Base-by-base conservation (phyloP, 177 flowering plant species). In the Vitis hybrid region DNA sequence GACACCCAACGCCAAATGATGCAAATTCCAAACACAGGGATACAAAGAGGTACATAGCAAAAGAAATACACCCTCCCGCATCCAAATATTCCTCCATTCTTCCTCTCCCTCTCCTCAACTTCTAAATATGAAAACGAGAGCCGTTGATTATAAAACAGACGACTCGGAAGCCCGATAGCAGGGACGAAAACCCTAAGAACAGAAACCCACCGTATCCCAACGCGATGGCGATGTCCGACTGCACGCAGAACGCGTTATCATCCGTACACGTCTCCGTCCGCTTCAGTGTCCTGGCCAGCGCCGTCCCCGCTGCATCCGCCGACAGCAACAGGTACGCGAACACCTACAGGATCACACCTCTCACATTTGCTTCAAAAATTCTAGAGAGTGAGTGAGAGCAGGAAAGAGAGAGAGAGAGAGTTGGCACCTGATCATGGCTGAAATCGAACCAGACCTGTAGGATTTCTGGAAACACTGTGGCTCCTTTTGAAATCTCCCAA, bases 401-500 rank as follows among this genome's bases (percentile, higher is more conserved):
- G 41, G 18, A 53, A 48, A 15, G 30, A 12, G 11, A 11, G 63
- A 49, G 15, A 12, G 41, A 21, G 35, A 24, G 62, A 59, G 54
- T 63, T 14, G 2, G 8, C 60, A 90, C 98, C 93, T 91, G 98
- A 77, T 93, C 98, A 61, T 93, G 98, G 69, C 93, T 86, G 84
- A 90, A 90, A 73, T 91, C 98, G 79, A 93, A 93, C 98, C 98
- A 93, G 73, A 93, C 87, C 63, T 91, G 98, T 1, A 88, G 11
- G 61, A 71, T 62, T 69, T 91, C 97, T 1, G 95, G 91, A 5
- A 90, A 76, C 6, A 87, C 57, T 14, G 98, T 93, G 70, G 74
- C 75, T 14, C 83, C 88, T 20, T 82, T 85, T 11, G 87, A 76
- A 64, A 90, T 85, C 73, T 93, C 98, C 97, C 94, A 91, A 68